Conservation (phyloP, 2,329 filamentous ascomycete species). For the Pseudocercospora cruenta region DNA sequence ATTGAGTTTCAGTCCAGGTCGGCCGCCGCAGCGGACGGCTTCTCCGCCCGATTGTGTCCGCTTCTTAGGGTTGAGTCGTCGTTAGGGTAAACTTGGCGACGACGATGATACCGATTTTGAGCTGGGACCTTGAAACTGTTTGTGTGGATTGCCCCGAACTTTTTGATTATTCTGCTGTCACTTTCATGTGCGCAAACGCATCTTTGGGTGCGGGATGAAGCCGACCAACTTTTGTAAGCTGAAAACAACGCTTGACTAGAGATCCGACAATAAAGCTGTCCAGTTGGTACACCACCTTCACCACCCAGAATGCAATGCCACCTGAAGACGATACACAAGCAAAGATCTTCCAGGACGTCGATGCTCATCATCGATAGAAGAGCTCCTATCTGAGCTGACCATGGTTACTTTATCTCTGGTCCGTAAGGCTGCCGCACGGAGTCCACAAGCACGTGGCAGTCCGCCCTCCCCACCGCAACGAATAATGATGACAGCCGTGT, state of each 20-base stretch:
- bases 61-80: background rate
- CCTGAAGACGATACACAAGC: background rate
- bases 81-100: slow-evolving; percentile 4
- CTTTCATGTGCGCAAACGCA: background rate
- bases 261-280: background rate
- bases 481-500: background rate
- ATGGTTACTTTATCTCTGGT: background rate
- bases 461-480: background rate
- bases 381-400: background rate
- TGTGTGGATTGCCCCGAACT: background rate
- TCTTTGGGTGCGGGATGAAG: background rate
- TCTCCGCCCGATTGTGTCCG: background rate
- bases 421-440: background rate
- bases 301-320: background rate
- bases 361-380: background rate
- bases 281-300: background rate
- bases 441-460: background rate
- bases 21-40: slow-evolving; percentile 6
- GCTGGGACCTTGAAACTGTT: background rate
- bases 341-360: background rate
- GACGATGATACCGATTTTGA: background rate
- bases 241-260: background rate
- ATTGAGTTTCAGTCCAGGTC: background rate
- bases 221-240: background rate
- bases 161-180: background rate